Evolutionary conservation across 1,284 basidiomycete species (phyloP).

Genomic region (Lentinula novae-zelandiae): DNA sequence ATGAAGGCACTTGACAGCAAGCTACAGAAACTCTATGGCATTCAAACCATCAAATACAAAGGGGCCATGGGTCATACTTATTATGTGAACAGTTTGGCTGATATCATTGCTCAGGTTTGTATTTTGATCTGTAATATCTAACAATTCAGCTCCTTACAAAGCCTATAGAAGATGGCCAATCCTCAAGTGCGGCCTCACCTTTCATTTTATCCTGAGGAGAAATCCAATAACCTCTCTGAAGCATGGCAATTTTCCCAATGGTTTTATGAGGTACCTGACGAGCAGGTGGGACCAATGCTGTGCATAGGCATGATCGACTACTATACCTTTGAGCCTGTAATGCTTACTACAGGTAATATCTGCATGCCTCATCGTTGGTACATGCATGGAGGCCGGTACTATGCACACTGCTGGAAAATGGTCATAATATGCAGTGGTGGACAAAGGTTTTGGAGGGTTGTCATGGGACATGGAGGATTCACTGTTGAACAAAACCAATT

Average conservation of each 20-base stretch:
- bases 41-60: conserved; percentile 25
- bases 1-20: conserved; percentile 23
- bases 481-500: not conserved
- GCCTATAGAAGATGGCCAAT: conserved; percentile 27
- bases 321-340: conserved; percentile 9
- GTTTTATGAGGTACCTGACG: conserved; percentile 12
- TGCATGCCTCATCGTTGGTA: conserved; percentile 9
- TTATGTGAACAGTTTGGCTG: conserved; percentile 26
- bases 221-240: not conserved
- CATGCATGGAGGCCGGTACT: not conserved
- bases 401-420: conserved; percentile 5
- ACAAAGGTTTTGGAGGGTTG: conserved; percentile 5
- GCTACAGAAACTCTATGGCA: conserved; percentile 29
- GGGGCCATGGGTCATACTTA: conserved; percentile 33
- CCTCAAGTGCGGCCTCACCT: conserved; percentile 12
- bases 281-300: conserved; percentile 10
- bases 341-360: not conserved
- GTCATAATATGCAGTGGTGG: not conserved
- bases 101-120: conserved; percentile 30
- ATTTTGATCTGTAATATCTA: not conserved
- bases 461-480: not conserved
- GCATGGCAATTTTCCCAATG: conserved; percentile 11
- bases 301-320: not conserved
- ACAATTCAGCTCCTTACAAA: not conserved
- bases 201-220: conserved; percentile 16